Evolutionary conservation across 352 stramenopile genomes (phyloP).

Genomic region (Phytophthora hibernalis): DNA sequence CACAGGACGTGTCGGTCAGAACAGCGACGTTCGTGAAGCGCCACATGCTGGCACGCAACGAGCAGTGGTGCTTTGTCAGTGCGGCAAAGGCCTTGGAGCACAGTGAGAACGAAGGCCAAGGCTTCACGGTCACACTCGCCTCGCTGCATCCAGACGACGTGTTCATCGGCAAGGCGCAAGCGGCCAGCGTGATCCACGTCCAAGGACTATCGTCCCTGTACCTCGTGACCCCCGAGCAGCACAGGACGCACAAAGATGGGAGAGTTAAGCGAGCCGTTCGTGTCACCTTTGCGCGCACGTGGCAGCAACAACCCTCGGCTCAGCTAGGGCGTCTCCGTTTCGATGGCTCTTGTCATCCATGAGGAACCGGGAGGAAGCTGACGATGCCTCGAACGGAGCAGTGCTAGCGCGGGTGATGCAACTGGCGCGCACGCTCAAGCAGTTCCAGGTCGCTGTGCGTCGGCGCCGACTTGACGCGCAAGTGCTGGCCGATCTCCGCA

Average conservation of each 20-base stretch:
- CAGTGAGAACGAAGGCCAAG: slow-evolving; percentile 1
- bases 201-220: slow-evolving; percentile 43
- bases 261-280: slow-evolving; percentile 34
- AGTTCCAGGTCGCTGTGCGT: slow-evolving; percentile 35
- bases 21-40: slow-evolving; percentile 57
- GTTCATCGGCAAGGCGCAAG: slow-evolving; percentile 53
- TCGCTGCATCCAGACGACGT: slow-evolving; percentile 55
- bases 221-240: slow-evolving; percentile 35
- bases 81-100: slow-evolving; percentile 28
- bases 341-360: slow-evolving; percentile 25
- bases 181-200: slow-evolving; percentile 37
- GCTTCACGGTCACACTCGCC: slow-evolving; percentile 47
- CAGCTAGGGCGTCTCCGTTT: slow-evolving; percentile 17
- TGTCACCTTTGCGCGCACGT: slow-evolving; percentile 49
- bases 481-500: slow-evolving; percentile 36
- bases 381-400: slow-evolving; percentile 36
- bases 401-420: slow-evolving; percentile 31
- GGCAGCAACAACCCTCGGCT: slow-evolving; percentile 8
- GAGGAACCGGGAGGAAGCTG: slow-evolving; percentile 26
- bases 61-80: slow-evolving; percentile 61
- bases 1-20: slow-evolving; percentile 44
- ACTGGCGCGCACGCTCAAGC: slow-evolving; percentile 24
- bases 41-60: slow-evolving; percentile 51
- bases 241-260: slow-evolving; percentile 21
- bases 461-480: slow-evolving; percentile 48